Conservation (phyloP, 2,329 filamentous ascomycete species). For the Gaeumannomyces tritici region DNA sequence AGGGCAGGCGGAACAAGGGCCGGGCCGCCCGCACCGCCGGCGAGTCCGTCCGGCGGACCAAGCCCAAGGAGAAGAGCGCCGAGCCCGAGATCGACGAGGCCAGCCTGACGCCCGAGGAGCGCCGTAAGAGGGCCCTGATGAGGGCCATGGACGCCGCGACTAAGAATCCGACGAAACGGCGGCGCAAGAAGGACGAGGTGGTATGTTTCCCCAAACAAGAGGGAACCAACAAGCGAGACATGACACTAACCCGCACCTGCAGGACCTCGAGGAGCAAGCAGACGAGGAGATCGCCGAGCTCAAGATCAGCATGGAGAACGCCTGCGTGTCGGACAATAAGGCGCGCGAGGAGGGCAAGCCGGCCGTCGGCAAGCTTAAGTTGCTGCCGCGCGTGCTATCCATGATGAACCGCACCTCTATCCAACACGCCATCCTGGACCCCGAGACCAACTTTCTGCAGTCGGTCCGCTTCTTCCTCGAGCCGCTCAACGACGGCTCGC, state of each 20-base stretch:
- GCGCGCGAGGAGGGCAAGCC: constrained; percentile 72
- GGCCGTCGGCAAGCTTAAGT: constrained; percentile 85
- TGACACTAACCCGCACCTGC: not conserved
- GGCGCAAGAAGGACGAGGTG: constrained; percentile 79
- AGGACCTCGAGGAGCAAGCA: constrained; percentile 85
- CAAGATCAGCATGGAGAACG: constrained; percentile 81
- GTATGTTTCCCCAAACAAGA: constrained; percentile 35
- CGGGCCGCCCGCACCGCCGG: constrained; percentile 25
- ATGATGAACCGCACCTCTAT: constrained; percentile 85
- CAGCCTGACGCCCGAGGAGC: constrained; percentile 72
- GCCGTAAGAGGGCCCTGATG: constrained; percentile 74
- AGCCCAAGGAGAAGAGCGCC: constrained; percentile 29
- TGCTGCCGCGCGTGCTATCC: constrained; percentile 81
- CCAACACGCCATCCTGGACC: constrained; percentile 77
- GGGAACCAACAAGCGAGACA: no score
- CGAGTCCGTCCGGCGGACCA: constrained; percentile 23
- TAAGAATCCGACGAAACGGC: constrained; percentile 66
- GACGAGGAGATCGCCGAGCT: constrained; percentile 85
- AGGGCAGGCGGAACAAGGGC: constrained; percentile 15
- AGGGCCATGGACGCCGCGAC: constrained; percentile 80
- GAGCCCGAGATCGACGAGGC: constrained; percentile 62
- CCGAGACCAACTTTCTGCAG: constrained; percentile 89
- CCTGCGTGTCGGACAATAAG: constrained; percentile 76
- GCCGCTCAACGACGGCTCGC: constrained; percentile 83
- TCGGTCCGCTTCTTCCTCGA: constrained; percentile 97